These are phyloP conservation scores for Macrophomina tecta DNA, from an alignment of 2,329 filamentous ascomycete species.

Conservation along the genomic window DNA sequence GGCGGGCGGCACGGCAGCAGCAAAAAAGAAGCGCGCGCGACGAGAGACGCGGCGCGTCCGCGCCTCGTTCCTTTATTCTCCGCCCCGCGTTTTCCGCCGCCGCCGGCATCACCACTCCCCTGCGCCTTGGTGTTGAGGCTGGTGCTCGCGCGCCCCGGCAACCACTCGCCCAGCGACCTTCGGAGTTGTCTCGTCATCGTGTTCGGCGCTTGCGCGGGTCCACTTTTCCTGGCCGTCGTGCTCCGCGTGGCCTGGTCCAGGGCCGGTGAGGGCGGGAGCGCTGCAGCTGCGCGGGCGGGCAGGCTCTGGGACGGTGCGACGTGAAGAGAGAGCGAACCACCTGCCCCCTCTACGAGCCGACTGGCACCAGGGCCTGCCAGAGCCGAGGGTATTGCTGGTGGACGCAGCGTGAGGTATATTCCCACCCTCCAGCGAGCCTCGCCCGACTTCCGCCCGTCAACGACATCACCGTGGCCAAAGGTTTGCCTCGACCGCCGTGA, in stretches of 20 bases:
- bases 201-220: background rate
- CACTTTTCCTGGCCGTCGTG: slow-evolving; percentile 16
- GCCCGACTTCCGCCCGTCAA: slow-evolving; percentile 1
- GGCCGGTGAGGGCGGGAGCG: background rate
- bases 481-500: slow-evolving; percentile 6
- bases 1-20: slow-evolving; percentile 7
- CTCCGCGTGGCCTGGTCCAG: background rate
- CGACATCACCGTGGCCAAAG: slow-evolving; percentile 10
- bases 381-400: background rate
- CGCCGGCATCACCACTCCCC: background rate
- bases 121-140: no score
- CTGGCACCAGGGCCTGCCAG: background rate
- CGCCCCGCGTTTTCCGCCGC: background rate
- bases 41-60: background rate
- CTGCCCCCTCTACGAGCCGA: slow-evolving; percentile 18
- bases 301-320: background rate
- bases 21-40: no score
- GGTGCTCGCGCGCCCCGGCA: background rate
- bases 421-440: background rate
- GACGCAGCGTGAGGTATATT: background rate
- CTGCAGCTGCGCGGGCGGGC: background rate
- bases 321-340: background rate
- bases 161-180: background rate
- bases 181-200: background rate
- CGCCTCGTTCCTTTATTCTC: background rate